phyloP scores from a whole-genome alignment of 768 basidiomycete genomes.

The Saitozyma podzolica region DNA sequence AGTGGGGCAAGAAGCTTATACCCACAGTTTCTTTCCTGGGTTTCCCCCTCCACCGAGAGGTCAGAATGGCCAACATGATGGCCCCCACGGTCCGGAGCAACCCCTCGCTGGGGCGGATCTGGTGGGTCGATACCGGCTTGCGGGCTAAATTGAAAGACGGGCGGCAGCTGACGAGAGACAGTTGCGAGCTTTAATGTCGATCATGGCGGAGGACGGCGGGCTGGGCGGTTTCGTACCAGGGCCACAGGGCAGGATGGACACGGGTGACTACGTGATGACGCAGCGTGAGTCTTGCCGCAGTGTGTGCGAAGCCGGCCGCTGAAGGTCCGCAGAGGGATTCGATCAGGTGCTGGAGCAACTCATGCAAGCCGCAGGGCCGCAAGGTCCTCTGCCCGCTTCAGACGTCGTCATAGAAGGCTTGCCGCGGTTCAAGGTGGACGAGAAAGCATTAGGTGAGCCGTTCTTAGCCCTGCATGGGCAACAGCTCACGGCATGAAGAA shows the following conservation, averaged over 20 bases:
- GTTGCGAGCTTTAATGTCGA: conserved; percentile 32
- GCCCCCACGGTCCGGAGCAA: neutral
- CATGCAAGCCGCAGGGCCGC: conserved; percentile 54
- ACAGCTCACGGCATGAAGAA: conserved; percentile 51
- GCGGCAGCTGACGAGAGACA: neutral
- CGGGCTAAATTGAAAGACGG: conserved; percentile 1
- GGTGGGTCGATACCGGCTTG: conserved; percentile 7
- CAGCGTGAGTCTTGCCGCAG: conserved; percentile 62
- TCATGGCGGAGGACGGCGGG: conserved; percentile 24
- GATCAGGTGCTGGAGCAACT: conserved; percentile 83
- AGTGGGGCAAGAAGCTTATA: neutral
- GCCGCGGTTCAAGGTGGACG: conserved; percentile 48
- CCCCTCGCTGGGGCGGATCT: conserved; percentile 14
- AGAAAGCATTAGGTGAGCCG: conserved; percentile 38
- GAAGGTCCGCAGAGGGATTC: conserved; percentile 65
- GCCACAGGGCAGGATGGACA: conserved; percentile 51
- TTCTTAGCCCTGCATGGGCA: neutral
- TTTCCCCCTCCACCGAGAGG: neutral
- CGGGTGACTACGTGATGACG: conserved; percentile 90
- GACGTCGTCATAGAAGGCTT: conserved; percentile 74
- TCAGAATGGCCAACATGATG: neutral
- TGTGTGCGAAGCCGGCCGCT: no score
- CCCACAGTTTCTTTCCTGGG: conserved; percentile 22
- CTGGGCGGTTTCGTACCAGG: neutral
- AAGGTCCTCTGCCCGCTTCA: conserved; percentile 79